Percentiles rank a stretch among this genome's conserved stretches.
These are phyloP conservation scores for Lizonia empirigonia DNA, from an alignment of 2,329 filamentous ascomycete species.

Conservation along the genomic window DNA sequence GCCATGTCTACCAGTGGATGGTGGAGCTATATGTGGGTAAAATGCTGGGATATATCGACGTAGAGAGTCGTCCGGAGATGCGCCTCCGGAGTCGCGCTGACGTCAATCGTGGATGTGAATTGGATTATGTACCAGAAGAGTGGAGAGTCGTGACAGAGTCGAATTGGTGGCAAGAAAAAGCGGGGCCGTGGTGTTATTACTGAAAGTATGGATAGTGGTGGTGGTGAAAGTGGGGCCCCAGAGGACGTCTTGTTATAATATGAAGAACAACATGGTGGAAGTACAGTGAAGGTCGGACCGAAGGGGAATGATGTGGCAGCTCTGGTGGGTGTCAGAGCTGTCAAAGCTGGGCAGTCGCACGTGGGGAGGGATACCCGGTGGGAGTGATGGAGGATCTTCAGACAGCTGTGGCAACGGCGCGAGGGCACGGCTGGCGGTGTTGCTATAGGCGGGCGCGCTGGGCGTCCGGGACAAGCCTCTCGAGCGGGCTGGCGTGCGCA, in stretches of 20 bases:
- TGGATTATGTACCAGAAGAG: slow-evolving; percentile 8
- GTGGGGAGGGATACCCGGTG: slow-evolving; percentile 41
- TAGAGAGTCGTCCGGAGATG: not conserved
- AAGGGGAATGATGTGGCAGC: slow-evolving; percentile 32
- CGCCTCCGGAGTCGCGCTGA: not conserved
- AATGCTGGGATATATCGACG: not conserved
- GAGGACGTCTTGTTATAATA: slow-evolving; percentile 48
- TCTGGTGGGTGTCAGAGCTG: slow-evolving; percentile 32
- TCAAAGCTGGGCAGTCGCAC: slow-evolving; percentile 24
- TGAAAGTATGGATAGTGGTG: slow-evolving; percentile 9
- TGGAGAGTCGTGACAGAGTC: slow-evolving; percentile 15
- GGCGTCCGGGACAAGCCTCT: slow-evolving; percentile 1
- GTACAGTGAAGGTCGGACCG: slow-evolving; percentile 35
- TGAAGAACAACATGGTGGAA: slow-evolving; percentile 43
- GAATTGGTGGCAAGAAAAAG: slow-evolving; percentile 8
- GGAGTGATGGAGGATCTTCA: slow-evolving; percentile 40
- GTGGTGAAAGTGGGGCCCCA: slow-evolving; percentile 38
- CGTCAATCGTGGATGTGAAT: slow-evolving; percentile 5
- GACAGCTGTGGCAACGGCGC: slow-evolving; percentile 41
- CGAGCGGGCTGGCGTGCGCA: too few species aligned
- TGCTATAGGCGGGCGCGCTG: slow-evolving; percentile 11
- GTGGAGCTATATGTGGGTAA: slow-evolving; percentile 2
- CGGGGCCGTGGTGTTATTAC: slow-evolving; percentile 12
- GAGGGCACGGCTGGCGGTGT: slow-evolving; percentile 5
- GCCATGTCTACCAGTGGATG: slow-evolving; percentile 34